phyloP scores from a whole-genome alignment of 2,329 filamentous ascomycete species.

The Epichloe aotearoae region DNA sequence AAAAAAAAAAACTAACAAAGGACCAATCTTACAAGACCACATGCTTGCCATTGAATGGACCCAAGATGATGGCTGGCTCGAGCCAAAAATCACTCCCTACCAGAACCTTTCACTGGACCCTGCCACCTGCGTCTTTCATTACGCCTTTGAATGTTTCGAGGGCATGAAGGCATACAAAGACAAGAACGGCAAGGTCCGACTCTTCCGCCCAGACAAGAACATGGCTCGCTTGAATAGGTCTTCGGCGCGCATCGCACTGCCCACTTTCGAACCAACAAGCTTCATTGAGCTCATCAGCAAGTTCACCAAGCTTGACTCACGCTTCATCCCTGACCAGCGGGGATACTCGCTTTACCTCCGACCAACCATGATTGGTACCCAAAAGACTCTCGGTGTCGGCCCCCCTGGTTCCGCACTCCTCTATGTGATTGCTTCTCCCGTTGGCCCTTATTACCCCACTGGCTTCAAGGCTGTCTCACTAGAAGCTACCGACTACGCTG shows the following conservation, averaged over 20 bases:
- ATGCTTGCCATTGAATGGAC: slow-evolving; percentile 97
- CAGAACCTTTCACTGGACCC: slow-evolving; percentile 95
- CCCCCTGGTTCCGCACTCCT: slow-evolving; percentile 85
- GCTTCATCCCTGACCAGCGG: slow-evolving; percentile 75
- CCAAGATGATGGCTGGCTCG: slow-evolving; percentile 66
- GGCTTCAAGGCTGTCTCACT: slow-evolving; percentile 95
- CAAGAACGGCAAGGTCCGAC: slow-evolving; percentile 58
- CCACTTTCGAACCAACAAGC: slow-evolving; percentile 62
- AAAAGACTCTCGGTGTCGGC: slow-evolving; percentile 82
- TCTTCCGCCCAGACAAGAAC: slow-evolving; percentile 93
- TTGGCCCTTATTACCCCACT: slow-evolving; percentile 95
- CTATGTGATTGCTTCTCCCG: slow-evolving; percentile 90
- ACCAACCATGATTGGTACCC: slow-evolving; percentile 94
- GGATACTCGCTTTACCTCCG: slow-evolving; percentile 94
- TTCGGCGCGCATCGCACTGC: slow-evolving; percentile 79
- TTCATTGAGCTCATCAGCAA: slow-evolving; percentile 72
- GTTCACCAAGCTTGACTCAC: slow-evolving; percentile 67
- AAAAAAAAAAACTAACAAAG: neutral
- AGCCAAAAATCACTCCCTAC: slow-evolving; percentile 78
- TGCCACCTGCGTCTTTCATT: slow-evolving; percentile 94
- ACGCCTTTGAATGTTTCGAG: slow-evolving; percentile 96
- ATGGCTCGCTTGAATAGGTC: slow-evolving; percentile 93
- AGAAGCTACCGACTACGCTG: slow-evolving; percentile 92
- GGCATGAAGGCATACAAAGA: slow-evolving; percentile 99
- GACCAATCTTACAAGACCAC: slow-evolving; percentile 52